phyloP scores from a whole-genome alignment of 2,329 filamentous ascomycete genomes.

The Colletotrichum cuscutae region DNA sequence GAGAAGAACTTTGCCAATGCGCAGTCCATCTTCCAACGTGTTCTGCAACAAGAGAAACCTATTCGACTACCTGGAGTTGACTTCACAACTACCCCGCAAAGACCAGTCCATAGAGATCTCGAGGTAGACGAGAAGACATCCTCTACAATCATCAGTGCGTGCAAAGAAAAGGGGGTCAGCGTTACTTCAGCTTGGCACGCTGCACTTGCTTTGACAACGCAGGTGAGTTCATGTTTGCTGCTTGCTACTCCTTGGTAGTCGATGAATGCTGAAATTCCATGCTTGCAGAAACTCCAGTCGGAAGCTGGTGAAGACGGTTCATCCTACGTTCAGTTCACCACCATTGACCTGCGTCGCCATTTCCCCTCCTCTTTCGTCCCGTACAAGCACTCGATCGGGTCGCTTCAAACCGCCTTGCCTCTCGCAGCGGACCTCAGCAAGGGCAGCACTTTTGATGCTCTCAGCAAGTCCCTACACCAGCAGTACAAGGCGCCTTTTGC shows the following conservation, averaged over 20 bases:
- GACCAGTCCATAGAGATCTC: background rate
- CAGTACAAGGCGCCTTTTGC: background rate
- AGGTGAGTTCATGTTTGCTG: background rate
- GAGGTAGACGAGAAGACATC: background rate
- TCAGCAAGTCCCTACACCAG: background rate
- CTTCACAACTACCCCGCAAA: background rate
- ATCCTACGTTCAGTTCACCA: background rate
- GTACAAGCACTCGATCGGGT: background rate
- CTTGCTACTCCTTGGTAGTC: background rate
- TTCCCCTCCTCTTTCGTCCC: background rate
- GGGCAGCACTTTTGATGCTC: background rate
- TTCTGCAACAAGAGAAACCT: background rate
- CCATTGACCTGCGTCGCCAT: conserved; percentile 1
- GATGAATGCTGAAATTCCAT: background rate
- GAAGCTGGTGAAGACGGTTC: background rate
- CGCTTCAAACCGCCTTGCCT: background rate
- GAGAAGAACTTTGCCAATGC: background rate
- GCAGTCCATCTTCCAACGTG: background rate
- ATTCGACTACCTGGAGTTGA: background rate
- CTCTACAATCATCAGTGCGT: background rate
- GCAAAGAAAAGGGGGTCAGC: background rate
- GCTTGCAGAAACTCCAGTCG: background rate
- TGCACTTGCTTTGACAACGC: background rate
- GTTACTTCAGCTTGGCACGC: background rate
- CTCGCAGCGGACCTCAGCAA: background rate